A percentile compares a stretch with the other conserved stretches of the same genome.
Conservation (phyloP, 176 grass and related monocot species). For the Aegilops bicornis region DNA sequence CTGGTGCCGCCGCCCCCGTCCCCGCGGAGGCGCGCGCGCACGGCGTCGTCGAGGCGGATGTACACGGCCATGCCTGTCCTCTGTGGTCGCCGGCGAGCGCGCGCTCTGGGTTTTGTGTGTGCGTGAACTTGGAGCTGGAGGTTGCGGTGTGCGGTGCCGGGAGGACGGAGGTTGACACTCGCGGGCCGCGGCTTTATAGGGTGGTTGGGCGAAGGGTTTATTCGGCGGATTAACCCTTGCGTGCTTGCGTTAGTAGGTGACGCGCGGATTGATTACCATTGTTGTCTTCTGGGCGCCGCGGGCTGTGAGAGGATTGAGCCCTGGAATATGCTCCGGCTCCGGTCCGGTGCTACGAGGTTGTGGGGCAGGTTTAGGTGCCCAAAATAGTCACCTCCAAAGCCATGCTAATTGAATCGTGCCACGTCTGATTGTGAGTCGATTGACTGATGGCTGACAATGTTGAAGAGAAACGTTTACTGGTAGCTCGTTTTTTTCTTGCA, state of each 20-base stretch:
- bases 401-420: background rate
- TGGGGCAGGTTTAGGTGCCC: background rate
- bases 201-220: constrained; percentile 37
- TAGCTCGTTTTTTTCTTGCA: too few species aligned
- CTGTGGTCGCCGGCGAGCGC: constrained; percentile 21
- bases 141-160: background rate
- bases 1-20: constrained; percentile 43
- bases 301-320: background rate
- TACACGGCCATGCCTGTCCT: constrained; percentile 46
- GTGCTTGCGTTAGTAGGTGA: constrained; percentile 5
- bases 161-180: background rate
- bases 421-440: background rate
- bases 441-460: background rate
- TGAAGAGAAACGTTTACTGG: background rate
- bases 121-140: background rate
- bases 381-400: background rate
- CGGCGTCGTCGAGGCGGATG: constrained; percentile 54
- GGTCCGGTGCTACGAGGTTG: background rate
- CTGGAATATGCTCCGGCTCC: constrained; percentile 37
- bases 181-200: constrained; percentile 28
- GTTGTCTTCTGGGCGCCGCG: background rate
- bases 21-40: constrained; percentile 66
- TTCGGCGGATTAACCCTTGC: constrained; percentile 32
- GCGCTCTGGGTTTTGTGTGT: background rate
- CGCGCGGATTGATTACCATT: background rate